Conservation (phyloP, 2,329 filamentous ascomycete species). For the Beauveria scarabaeidicola region DNA sequence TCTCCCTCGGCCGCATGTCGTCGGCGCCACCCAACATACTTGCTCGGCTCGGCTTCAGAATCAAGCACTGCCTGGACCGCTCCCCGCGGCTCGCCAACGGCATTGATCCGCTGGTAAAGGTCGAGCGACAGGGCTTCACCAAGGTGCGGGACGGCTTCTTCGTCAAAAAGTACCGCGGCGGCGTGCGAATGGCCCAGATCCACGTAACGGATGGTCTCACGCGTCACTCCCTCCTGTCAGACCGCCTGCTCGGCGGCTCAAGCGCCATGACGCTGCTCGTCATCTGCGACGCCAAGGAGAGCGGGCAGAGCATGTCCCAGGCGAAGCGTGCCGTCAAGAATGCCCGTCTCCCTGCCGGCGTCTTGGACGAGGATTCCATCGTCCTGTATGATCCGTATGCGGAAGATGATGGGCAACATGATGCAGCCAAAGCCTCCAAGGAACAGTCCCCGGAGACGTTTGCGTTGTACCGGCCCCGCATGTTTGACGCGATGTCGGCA, state of each 20-base stretch:
- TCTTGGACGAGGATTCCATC: neutral
- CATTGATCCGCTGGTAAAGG: constrained; percentile 1
- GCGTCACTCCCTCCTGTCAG: neutral
- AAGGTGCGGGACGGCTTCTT: constrained; percentile 10
- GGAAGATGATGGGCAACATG: neutral
- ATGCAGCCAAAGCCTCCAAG: neutral
- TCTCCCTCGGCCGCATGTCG: neutral
- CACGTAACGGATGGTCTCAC: neutral
- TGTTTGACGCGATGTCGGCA: neutral
- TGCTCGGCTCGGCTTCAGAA: neutral
- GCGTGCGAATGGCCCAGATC: constrained; percentile 11
- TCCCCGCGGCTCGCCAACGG: neutral
- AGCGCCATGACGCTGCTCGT: constrained; percentile 9
- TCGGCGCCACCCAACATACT: constrained; percentile 1
- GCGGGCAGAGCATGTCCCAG: neutral
- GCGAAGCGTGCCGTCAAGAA: neutral
- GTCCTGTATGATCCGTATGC: neutral
- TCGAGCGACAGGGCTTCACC: constrained; percentile 11
- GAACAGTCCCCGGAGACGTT: neutral
- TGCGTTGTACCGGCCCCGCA: neutral
- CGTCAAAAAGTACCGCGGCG: neutral
- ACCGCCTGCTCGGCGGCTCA: neutral
- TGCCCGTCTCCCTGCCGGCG: neutral
- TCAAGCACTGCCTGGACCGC: constrained; percentile 9
- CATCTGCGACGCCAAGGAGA: neutral